These are phyloP conservation scores for Garcia nutans DNA, from an alignment of 345 rosid genomes.

Conservation along the genomic window DNA sequence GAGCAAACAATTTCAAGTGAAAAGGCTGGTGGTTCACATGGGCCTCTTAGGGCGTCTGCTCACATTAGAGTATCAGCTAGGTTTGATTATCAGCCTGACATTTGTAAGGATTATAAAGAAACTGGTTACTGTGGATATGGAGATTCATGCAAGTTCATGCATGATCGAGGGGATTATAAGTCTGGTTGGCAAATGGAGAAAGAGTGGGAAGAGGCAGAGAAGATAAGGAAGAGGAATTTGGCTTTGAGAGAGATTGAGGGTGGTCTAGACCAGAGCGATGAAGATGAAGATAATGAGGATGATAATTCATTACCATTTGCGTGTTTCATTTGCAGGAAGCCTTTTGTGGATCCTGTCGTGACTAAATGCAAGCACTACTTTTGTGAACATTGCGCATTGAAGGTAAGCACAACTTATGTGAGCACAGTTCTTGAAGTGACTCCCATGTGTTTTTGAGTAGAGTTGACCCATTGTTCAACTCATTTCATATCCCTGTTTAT, in stretches of 20 bases:
- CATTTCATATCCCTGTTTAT: not conserved
- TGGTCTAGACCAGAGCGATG: conserved; percentile 15
- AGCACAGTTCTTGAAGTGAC: not conserved
- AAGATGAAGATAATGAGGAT: conserved; percentile 43
- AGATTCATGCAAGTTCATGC: conserved; percentile 87
- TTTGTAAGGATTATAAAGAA: conserved; percentile 91
- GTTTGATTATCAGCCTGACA: conserved; percentile 89
- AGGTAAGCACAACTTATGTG: conserved; percentile 37
- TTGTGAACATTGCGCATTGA: conserved; percentile 91
- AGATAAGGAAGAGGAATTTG: conserved; percentile 67
- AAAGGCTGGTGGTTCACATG: conserved; percentile 92
- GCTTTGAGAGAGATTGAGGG: conserved; percentile 56
- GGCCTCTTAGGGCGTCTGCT: conserved; percentile 93
- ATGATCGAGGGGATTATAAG: conserved; percentile 90
- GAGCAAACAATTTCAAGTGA: conserved; percentile 84
- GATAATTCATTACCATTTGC: conserved; percentile 75
- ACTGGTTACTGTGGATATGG: conserved; percentile 95
- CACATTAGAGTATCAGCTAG: conserved; percentile 87
- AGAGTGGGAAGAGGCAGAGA: conserved; percentile 92
- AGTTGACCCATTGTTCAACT: not conserved
- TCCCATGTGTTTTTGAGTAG: not conserved
- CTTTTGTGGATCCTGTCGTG: conserved; percentile 78
- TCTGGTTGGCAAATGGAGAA: conserved; percentile 91
- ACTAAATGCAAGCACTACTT: conserved; percentile 89
- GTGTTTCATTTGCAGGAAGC: conserved; percentile 76